Evolutionary conservation across 306 rosid genomes (phyloP).

Genomic region (Vigna mungo): DNA sequence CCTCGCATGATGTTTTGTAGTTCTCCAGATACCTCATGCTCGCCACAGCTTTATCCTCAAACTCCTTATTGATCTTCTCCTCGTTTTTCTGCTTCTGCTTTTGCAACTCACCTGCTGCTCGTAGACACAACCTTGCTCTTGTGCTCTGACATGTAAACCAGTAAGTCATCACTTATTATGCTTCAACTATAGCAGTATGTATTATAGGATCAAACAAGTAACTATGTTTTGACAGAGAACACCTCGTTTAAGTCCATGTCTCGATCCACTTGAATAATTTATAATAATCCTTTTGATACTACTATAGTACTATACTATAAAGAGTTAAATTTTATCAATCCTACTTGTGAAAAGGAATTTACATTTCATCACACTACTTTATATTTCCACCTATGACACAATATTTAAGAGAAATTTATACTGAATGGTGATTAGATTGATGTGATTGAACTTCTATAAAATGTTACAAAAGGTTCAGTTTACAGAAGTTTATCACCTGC

Average conservation of each 20-base stretch:
- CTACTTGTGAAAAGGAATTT: background rate
- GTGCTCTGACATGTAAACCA: constrained; percentile 58
- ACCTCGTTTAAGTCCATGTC: too few relatives aligned
- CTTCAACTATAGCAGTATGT: background rate
- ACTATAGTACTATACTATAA: background rate
- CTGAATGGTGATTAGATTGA: background rate
- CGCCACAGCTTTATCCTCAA: background rate
- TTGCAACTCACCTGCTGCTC: constrained; percentile 70
- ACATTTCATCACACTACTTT: background rate
- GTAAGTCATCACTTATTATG: constrained; percentile 14
- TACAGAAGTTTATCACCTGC: background rate
- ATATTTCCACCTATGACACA: background rate
- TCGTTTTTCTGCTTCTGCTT: constrained; percentile 53
- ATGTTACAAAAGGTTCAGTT: background rate
- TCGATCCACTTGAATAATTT: too few relatives aligned
- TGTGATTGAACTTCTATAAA: background rate
- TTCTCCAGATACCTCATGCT: constrained; percentile 42
- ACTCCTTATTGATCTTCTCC: constrained; percentile 37
- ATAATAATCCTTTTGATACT: background rate
- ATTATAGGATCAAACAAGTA: background rate
- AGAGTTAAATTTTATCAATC: background rate
- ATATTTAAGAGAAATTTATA: background rate
- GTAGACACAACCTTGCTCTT: constrained; percentile 67
- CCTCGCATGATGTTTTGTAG: constrained; percentile 50
- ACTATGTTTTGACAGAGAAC: background rate